phyloP scores from a whole-genome alignment of 257 asterid species.

The Nicotiana attenuata region DNA sequence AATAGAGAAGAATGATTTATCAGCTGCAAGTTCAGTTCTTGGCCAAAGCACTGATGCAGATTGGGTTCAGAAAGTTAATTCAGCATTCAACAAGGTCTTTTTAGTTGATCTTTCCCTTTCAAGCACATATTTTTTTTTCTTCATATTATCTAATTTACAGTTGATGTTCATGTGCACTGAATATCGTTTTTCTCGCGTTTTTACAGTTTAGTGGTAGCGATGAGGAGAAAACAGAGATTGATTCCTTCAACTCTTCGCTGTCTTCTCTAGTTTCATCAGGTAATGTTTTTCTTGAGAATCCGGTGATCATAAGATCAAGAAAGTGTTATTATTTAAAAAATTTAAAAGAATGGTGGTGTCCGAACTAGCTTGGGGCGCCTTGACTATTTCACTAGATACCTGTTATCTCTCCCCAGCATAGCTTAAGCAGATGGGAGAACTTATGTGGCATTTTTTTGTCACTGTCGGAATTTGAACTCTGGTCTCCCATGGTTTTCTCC shows the following conservation, averaged over 20 bases:
- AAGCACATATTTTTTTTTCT: slow-evolving; percentile 17
- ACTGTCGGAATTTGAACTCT: too few relatives aligned
- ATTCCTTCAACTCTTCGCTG: slow-evolving; percentile 57
- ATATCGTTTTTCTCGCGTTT: background rate
- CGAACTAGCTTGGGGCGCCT: too few relatives aligned
- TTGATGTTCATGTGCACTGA: slow-evolving; percentile 1
- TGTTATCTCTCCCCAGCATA: too few relatives aligned
- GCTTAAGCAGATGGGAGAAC: too few relatives aligned
- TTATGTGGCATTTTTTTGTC: too few relatives aligned
- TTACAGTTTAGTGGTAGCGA: slow-evolving; percentile 74
- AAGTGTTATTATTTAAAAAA: too few relatives aligned
- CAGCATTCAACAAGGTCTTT: slow-evolving; percentile 74
- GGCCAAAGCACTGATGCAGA: slow-evolving; percentile 60
- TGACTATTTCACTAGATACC: too few relatives aligned
- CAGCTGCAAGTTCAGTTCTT: slow-evolving; percentile 62
- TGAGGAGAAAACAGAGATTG: slow-evolving; percentile 74
- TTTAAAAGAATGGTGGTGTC: too few relatives aligned
- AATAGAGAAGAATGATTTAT: slow-evolving; percentile 67
- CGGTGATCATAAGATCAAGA: too few relatives aligned
- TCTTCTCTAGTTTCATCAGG: slow-evolving; percentile 73
- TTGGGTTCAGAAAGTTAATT: slow-evolving; percentile 67
- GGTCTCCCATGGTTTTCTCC: too few relatives aligned
- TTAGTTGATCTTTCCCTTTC: background rate
- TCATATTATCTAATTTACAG: background rate
- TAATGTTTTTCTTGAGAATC: background rate